These are phyloP conservation scores for Sporodiniella umbellata DNA, from an alignment of 371 early-diverging fungal genomes.

Conservation along the genomic window DNA sequence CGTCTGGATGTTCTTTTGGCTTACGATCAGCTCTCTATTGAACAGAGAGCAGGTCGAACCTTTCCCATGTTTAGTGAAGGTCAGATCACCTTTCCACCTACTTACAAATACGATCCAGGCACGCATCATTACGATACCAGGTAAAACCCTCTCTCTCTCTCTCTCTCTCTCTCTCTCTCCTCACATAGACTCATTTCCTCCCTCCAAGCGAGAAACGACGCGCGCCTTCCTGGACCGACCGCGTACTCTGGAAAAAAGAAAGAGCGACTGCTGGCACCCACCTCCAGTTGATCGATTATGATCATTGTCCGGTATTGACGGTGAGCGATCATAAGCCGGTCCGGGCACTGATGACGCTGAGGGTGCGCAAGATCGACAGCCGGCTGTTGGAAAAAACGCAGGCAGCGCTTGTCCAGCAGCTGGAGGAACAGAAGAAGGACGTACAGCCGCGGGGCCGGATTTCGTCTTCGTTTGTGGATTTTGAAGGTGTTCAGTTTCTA, in stretches of 20 bases:
- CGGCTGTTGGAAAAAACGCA: conserved; percentile 53
- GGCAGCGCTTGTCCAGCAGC: conserved; percentile 62
- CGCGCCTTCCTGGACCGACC: conserved; percentile 91
- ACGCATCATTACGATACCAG: conserved; percentile 82
- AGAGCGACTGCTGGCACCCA: conserved; percentile 11
- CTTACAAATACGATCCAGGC: conserved; percentile 91
- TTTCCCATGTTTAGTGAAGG: conserved; percentile 87
- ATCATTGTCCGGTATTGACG: conserved; percentile 59
- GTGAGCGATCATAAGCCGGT: conserved; percentile 96
- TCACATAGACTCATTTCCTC: too few species aligned
- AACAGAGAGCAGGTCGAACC: conserved; percentile 44
- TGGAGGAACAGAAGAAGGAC: conserved; percentile 80
- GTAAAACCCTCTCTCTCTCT: too few species aligned
- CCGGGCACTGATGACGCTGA: conserved; percentile 59
- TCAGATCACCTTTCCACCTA: conserved; percentile 78
- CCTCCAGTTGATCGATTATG: conserved; percentile 50
- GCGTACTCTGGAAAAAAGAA: conserved; percentile 82
- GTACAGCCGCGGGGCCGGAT: conserved; percentile 75
- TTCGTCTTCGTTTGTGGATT: conserved; percentile 59
- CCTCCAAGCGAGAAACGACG: conserved; percentile 83
- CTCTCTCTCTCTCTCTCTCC: too few species aligned
- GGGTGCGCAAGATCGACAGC: conserved; percentile 51
- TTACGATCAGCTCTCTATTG: conserved; percentile 62
- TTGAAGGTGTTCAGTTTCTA: conserved; percentile 77
- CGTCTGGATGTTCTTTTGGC: conserved; percentile 53